Conservation (phyloP, 352 stramenopile genomes). For the Pythium aphanidermatum region DNA sequence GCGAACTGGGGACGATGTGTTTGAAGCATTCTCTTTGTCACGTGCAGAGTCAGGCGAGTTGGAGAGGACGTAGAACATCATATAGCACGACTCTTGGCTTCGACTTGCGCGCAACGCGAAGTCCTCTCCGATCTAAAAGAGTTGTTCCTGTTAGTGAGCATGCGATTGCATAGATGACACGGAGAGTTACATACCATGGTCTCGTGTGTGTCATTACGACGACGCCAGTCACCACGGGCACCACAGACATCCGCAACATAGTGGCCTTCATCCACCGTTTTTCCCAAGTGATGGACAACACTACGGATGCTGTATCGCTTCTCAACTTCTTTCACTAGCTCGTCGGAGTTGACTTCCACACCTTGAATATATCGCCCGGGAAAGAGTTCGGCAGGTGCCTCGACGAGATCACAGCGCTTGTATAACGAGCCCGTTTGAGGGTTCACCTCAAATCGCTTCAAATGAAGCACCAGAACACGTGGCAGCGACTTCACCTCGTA, state of each 20-base stretch:
- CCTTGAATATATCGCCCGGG: slow-evolving; percentile 17
- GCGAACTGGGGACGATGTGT: not conserved
- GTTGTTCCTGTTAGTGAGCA: no score
- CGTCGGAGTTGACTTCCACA: not conserved
- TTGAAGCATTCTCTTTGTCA: slow-evolving; percentile 63
- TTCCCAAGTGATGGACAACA: slow-evolving; percentile 78
- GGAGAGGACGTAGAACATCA: slow-evolving; percentile 79
- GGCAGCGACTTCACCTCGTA: slow-evolving; percentile 68
- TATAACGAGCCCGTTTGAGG: slow-evolving; percentile 52
- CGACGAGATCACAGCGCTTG: slow-evolving; percentile 77
- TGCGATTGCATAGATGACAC: no score
- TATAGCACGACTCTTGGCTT: slow-evolving; percentile 83
- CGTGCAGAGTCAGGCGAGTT: slow-evolving; percentile 18
- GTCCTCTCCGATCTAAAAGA: slow-evolving; percentile 68
- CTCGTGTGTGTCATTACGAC: slow-evolving; percentile 81
- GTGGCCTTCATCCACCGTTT: slow-evolving; percentile 76
- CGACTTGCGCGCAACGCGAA: slow-evolving; percentile 64
- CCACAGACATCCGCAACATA: slow-evolving; percentile 78
- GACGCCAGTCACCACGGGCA: slow-evolving; percentile 44
- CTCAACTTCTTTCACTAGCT: not conserved
- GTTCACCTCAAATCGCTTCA: slow-evolving; percentile 86
- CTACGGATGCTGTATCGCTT: slow-evolving; percentile 38
- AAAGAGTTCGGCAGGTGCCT: slow-evolving; percentile 30
- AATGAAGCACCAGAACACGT: slow-evolving; percentile 65
- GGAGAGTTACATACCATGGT: slow-evolving; percentile 44